phyloP scores from a whole-genome alignment of 352 stramenopile genomes.

The Phytopythium montanum region DNA sequence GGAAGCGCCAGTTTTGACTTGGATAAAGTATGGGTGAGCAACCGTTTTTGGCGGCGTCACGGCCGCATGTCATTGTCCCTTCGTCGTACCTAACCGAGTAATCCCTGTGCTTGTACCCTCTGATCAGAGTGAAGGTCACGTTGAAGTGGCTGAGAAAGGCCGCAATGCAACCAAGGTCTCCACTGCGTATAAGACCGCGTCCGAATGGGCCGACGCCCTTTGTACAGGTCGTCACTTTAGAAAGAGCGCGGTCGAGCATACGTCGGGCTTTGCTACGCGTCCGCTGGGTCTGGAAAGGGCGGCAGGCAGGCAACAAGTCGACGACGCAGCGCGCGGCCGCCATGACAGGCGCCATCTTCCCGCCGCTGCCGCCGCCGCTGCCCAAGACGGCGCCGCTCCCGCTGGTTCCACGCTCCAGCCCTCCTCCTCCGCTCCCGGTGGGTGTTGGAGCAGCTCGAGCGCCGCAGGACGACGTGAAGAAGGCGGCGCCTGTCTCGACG shows the following conservation, averaged over 20 bases:
- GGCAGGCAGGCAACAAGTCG: neutral
- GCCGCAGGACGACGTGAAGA: neutral
- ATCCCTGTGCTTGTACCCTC: neutral
- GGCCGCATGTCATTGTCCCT: conserved; percentile 1
- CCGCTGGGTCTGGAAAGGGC: neutral
- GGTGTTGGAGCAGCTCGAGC: neutral
- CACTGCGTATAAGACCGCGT: neutral
- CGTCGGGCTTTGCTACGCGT: neutral
- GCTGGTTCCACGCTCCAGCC: neutral
- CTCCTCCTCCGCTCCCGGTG: neutral
- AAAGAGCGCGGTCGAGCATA: neutral
- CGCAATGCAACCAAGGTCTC: neutral
- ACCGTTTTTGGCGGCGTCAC: neutral
- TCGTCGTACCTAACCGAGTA: neutral
- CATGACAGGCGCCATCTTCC: conserved; percentile 2
- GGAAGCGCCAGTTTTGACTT: neutral
- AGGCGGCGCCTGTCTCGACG: neutral
- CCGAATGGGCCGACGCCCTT: neutral
- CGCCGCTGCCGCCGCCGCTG: conserved; percentile 2
- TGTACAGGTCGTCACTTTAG: neutral
- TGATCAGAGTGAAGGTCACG: conserved; percentile 1
- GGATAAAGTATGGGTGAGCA: neutral
- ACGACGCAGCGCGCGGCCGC: neutral
- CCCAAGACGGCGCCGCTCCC: conserved; percentile 3
- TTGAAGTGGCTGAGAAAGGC: conserved; percentile 5